Evolutionary conservation across 495 filamentous ascomycete genomes (phyloP), one percentile per base, ranked within the genome.

Genomic region (Aspergillus coremiiformis): DNA sequence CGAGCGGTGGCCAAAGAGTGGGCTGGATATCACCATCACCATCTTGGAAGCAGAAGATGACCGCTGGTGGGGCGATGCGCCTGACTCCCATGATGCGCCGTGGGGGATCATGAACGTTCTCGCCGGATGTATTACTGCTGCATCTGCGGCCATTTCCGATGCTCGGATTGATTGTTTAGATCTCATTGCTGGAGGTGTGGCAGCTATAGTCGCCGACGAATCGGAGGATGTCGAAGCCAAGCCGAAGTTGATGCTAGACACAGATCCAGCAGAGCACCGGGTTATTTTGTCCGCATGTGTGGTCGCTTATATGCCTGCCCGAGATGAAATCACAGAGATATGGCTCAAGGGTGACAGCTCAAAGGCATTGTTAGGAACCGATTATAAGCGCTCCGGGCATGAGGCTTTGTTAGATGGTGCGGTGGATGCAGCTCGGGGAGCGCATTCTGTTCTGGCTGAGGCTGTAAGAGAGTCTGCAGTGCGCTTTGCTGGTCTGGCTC

Each of bases 141-240:
- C 93, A 29, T 90, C 89, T 51, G 94, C 93, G n/a, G 93, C 94
- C 6, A 84, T 98, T 68, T 85, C 85, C 1, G 94, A 98, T 71
- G 94, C 93, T 0, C 90, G 89, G 2, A 96, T 98, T 55, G 93
- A 98, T 62, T 96, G 90, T 66, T 81, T 96, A 27, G 93, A 97
- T 66, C 75, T 95, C 24, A 87, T 95, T 4, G 77, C 86, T 12
- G 93, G 92, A 4, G 93, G 93, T 20, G 86, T 96, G 32, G 90
- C 91, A 14, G 94, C 90, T 9, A 60, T 95, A 17, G 86, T 90
- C 19, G 59, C 68, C 39, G 63, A 74, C 17, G 63, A 73, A 14
- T 64, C 71, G 35, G 58, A 63, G 2, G 64, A 55, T 45, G 64
- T 53, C 44, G 67, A 58, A 35, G 39, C 59, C n/a, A 51, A 46